Conservation (phyloP, 495 filamentous ascomycete species). For the Penicillium cosmopolitanum region DNA sequence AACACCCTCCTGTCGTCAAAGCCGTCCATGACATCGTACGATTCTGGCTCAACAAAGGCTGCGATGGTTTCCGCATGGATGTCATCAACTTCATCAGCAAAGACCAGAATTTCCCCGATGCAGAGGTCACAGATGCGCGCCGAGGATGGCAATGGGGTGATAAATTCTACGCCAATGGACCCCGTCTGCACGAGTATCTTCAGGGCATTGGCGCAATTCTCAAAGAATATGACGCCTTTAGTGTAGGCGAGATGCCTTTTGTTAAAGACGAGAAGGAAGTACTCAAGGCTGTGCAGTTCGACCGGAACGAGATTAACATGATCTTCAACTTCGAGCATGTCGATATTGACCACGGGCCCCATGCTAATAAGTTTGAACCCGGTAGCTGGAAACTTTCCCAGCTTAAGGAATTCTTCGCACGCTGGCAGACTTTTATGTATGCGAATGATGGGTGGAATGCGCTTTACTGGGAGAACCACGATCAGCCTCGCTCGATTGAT, state of each 20-base stretch:
- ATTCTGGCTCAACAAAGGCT: slow-evolving; percentile 72
- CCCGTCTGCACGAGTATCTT: slow-evolving; percentile 66
- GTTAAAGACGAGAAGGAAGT: slow-evolving; percentile 61
- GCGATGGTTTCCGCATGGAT: slow-evolving; percentile 73
- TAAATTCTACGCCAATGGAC: slow-evolving; percentile 64
- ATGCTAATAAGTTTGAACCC: slow-evolving; percentile 51
- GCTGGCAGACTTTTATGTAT: slow-evolving; percentile 71
- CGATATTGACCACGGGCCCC: slow-evolving; percentile 59
- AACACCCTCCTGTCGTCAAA: slow-evolving; percentile 60
- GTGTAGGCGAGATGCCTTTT: slow-evolving; percentile 73
- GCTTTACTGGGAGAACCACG: slow-evolving; percentile 75
- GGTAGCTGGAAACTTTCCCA: slow-evolving; percentile 57
- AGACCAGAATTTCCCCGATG: slow-evolving; percentile 61
- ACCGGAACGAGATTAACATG: slow-evolving; percentile 70
- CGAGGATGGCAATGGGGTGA: slow-evolving; percentile 58
- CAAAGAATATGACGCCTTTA: slow-evolving; percentile 68
- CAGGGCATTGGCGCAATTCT: slow-evolving; percentile 66
- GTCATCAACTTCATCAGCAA: slow-evolving; percentile 71
- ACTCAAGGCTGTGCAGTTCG: slow-evolving; percentile 58
- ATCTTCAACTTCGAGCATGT: slow-evolving; percentile 73
- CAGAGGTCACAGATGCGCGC: slow-evolving; percentile 55
- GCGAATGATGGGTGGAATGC: slow-evolving; percentile 74
- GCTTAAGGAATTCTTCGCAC: slow-evolving; percentile 61
- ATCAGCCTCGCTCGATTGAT: slow-evolving; percentile 66
- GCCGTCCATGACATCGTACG: slow-evolving; percentile 70